Evolutionary conservation across 2,329 filamentous ascomycete genomes (phyloP).

Genomic region (Fusarium sp.): DNA sequence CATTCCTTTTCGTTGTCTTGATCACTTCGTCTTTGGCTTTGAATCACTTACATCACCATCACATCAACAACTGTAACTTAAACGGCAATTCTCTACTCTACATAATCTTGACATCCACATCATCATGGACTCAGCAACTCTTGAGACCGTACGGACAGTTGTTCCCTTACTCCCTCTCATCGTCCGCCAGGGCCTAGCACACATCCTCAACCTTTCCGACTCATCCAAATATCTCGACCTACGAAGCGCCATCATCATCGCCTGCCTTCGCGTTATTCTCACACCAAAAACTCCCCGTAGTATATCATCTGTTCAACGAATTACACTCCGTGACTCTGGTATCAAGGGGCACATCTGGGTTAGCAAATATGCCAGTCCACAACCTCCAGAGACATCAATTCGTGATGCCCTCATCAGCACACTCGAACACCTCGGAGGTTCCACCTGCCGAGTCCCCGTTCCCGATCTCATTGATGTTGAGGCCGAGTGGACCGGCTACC

Average conservation of each 20-base stretch:
- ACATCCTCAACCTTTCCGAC: slow-evolving; percentile 75
- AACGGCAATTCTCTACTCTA: not conserved
- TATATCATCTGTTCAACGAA: slow-evolving; percentile 71
- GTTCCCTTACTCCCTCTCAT: slow-evolving; percentile 71
- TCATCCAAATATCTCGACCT: slow-evolving; percentile 83
- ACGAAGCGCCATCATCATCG: slow-evolving; percentile 77
- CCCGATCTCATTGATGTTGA: slow-evolving; percentile 70
- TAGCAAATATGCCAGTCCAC: slow-evolving; percentile 73
- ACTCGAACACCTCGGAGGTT: slow-evolving; percentile 54
- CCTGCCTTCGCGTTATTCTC: slow-evolving; percentile 76
- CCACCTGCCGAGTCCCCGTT: slow-evolving; percentile 44
- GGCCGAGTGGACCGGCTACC: slow-evolving; percentile 82
- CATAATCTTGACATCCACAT: not conserved
- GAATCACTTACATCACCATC: slow-evolving; percentile 27
- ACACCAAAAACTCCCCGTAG: slow-evolving; percentile 58
- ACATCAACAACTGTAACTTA: slow-evolving; percentile 1
- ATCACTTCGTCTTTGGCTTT: not conserved
- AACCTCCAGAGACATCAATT: slow-evolving; percentile 67
- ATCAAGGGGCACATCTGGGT: slow-evolving; percentile 88
- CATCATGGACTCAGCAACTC: slow-evolving; percentile 24
- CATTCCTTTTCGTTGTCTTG: not conserved
- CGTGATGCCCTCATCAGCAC: slow-evolving; percentile 68
- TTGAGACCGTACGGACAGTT: slow-evolving; percentile 48
- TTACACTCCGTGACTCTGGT: slow-evolving; percentile 71
- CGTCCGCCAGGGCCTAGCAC: slow-evolving; percentile 70